Evolutionary conservation across 139 green algal species (phyloP), one percentile per base, ranked within the genome.

Genomic region (Chlamydomonas schloesseri): DNA sequence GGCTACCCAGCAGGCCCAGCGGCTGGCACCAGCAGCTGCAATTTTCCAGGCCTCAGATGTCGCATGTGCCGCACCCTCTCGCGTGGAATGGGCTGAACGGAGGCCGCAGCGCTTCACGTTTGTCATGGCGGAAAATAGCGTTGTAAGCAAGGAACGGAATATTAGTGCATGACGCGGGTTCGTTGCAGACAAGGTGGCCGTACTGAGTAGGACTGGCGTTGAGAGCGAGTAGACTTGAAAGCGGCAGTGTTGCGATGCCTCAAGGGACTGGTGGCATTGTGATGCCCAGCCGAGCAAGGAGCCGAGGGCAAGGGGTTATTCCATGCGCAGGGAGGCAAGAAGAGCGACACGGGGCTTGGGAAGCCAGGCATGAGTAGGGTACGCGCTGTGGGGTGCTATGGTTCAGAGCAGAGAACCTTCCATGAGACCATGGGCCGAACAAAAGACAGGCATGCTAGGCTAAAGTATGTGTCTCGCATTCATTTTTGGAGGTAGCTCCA

Each of bases 101-200:
- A 69, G 62, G 62, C 62, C 62, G 62, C 62, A 69, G 62, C 62
- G 62, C 62, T 69, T 69, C 62, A 69, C 62, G 62, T 69, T 23
- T 69, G 62, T 69, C 62, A 69, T 3, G 3, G 62, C 62, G 62
- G 62, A 69, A 23, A 33, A 69, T 69, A 69, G 1, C 20, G 58
- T 67, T 10, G 28, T 31, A 5, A 10, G 20, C 28, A 13, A 29
- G 28, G 58, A 17, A 13, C 20, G 28, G 58, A 29, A n/a, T n/a
- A n/a, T n/a, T n/a, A n/a, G n/a, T n/a, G n/a, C n/a, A n/a, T n/a
- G n/a, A n/a, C n/a, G n/a, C n/a, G n/a, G n/a, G n/a, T 67, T 17
- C 58, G 21, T 67, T 17, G 21, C 58, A 17, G 58, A 28, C 58
- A 67, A 5, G 18, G 58, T 67, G 58, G 58, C 28, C 58, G 58